phyloP scores from a whole-genome alignment of 768 basidiomycete species.

The Gelatoporia subvermispora region DNA sequence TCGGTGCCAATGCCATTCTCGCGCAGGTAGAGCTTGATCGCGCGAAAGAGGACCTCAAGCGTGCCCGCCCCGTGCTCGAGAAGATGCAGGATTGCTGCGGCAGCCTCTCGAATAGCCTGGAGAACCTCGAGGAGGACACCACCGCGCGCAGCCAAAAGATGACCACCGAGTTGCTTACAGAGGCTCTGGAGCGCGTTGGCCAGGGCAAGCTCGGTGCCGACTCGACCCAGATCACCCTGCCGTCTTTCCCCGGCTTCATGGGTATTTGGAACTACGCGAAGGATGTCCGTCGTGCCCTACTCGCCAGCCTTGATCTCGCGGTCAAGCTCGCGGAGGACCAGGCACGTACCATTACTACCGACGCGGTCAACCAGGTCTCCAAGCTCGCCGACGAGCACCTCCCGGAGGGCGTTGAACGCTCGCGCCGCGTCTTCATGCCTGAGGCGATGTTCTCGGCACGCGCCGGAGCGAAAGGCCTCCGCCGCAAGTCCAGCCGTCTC shows the following conservation, averaged over 20 bases:
- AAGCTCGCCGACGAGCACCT: constrained; percentile 74
- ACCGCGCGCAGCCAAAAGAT: constrained; percentile 45
- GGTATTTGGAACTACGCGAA: constrained; percentile 82
- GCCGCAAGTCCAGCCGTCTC: constrained; percentile 33
- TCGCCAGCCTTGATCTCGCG: constrained; percentile 77
- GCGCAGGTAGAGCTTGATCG: constrained; percentile 72
- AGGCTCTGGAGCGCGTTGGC: constrained; percentile 74
- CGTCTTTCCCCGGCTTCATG: constrained; percentile 78
- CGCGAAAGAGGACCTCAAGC: constrained; percentile 65
- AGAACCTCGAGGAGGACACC: constrained; percentile 72
- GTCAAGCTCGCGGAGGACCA: constrained; percentile 81
- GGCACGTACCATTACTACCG: constrained; percentile 60
- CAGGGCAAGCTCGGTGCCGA: constrained; percentile 68
- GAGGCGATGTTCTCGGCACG: constrained; percentile 89
- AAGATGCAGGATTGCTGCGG: constrained; percentile 77
- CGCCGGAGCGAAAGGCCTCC: constrained; percentile 27
- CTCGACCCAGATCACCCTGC: constrained; percentile 44
- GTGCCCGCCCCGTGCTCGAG: constrained; percentile 77
- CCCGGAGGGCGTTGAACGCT: constrained; percentile 75
- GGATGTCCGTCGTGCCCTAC: constrained; percentile 71
- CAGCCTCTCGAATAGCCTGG: constrained; percentile 72
- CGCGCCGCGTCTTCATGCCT: constrained; percentile 86
- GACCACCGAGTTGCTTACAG: constrained; percentile 54
- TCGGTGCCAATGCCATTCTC: constrained; percentile 80
- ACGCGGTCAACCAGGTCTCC: constrained; percentile 62